phyloP scores from a whole-genome alignment of 2,329 filamentous ascomycete species.

The Scytalidium lignicola region DNA sequence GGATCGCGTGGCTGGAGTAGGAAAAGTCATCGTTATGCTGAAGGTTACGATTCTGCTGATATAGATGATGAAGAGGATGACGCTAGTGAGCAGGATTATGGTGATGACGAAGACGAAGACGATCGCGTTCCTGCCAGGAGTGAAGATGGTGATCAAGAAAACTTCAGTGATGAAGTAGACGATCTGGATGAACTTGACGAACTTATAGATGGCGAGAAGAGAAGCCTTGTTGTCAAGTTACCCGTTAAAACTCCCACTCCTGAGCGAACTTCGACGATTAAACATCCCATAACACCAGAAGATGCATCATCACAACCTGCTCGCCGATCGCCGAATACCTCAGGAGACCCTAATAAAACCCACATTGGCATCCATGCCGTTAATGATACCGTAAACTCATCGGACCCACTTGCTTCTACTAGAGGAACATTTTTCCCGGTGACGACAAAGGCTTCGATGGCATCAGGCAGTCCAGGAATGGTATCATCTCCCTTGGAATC shows the following conservation, averaged over 20 bases:
- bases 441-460: background rate
- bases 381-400: background rate
- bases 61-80: constrained; percentile 46
- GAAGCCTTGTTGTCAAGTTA: constrained; percentile 72
- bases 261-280: constrained; percentile 22
- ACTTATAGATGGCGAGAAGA: constrained; percentile 44
- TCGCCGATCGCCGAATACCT: background rate
- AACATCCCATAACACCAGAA: constrained; percentile 13
- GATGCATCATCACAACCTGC: constrained; percentile 2
- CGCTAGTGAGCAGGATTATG: constrained; percentile 69
- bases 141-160: constrained; percentile 52
- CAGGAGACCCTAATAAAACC: background rate
- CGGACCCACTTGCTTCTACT: background rate
- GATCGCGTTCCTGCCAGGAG: constrained; percentile 59
- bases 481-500: background rate
- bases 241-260: constrained; percentile 37
- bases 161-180: constrained; percentile 36
- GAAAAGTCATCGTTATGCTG: constrained; percentile 41
- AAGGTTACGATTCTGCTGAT: constrained; percentile 54
- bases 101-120: constrained; percentile 67
- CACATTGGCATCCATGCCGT: background rate
- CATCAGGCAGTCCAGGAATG: background rate
- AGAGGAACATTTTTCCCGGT: background rate
- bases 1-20: constrained; percentile 22
- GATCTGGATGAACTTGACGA: constrained; percentile 51